Evolutionary conservation across 1,284 basidiomycete genomes (phyloP), one percentile per base, ranked within the genome.

Genomic region (Ustilago tritici): DNA sequence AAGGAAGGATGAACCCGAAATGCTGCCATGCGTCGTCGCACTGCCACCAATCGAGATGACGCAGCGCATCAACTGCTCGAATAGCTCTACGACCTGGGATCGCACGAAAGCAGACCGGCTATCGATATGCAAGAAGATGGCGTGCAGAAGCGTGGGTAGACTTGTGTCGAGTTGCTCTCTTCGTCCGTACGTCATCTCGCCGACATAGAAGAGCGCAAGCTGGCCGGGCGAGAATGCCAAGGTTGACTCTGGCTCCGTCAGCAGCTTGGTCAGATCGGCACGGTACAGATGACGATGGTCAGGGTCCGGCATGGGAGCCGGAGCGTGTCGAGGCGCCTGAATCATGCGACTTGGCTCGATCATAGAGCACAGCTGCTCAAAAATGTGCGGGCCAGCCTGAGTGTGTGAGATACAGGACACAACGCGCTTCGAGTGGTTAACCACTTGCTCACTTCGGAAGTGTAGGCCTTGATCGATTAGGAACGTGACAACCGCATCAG

Each of bases 381-480:
- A 93, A 50, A 94, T 90, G 61, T 91, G 88, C 15, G 90, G 89
- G 1, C 93, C 93, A 12, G 92, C 90, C 5, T 89, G 89, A 28
- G 93, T 93, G 65, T 92, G 91, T 54, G 93, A 93, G 14, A 98
- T 89, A 75, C 91, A 95, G 0, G 94, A 92, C 34, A 96, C 90
- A 58, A 95, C 91, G 74, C 92, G 92, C 57, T 93, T 91, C 1
- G 93, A 93, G 81, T 93, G 93, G 56, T 88, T 89, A 65, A 95
- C 90, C 84, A 94, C 96, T 11, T 91, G 89, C 4, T 90, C 89
- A 76, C 90, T 94, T 35, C 93, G 92, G 50, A 95, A 91, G 86
- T 92, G 93, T 63, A 93, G 91, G 0, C 93, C 93, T 81, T 97
- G 93, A 76, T 95, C 93, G 52, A 97, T 89, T 4, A 97, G 88